These are phyloP conservation scores for Sindora glabra DNA, from an alignment of 306 rosid genomes.

Conservation along the genomic window DNA sequence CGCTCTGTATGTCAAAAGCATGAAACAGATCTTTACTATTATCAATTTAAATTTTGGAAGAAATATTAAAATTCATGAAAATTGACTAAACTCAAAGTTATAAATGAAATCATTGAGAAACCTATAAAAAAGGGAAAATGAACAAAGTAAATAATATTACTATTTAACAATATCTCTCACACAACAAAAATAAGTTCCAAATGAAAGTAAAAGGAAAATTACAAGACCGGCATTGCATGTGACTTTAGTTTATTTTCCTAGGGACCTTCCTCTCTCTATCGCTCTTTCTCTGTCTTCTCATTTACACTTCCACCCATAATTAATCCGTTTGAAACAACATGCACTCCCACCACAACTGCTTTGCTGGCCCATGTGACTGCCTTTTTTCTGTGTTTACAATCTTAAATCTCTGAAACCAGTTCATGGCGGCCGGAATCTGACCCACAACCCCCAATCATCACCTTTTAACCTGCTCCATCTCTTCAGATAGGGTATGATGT, in stretches of 20 bases:
- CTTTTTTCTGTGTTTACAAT: not conserved
- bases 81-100: too few species aligned
- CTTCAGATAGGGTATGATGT: slow-evolving; percentile 24
- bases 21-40: too few species aligned
- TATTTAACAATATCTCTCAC: too few species aligned
- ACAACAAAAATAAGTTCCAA: too few species aligned
- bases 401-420: slow-evolving; percentile 16
- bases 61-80: too few species aligned
- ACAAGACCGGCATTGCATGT: slow-evolving; percentile 31
- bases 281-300: not conserved
- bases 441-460: slow-evolving; percentile 42
- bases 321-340: not conserved
- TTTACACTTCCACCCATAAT: slow-evolving; percentile 24
- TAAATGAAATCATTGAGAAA: too few species aligned
- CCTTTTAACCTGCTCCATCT: slow-evolving; percentile 38
- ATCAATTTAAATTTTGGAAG: too few species aligned
- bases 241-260: slow-evolving; percentile 5
- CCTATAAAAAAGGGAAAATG: too few species aligned
- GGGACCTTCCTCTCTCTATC: slow-evolving; percentile 21
- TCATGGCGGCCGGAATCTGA: slow-evolving; percentile 35
- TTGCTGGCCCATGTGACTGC: slow-evolving; percentile 49
- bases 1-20: too few species aligned
- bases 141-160: too few species aligned
- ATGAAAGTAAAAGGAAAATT: slow-evolving; percentile 5
- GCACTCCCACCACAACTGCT: slow-evolving; percentile 32